phyloP scores from a whole-genome alignment of 2,329 filamentous ascomycete genomes.

The Monosporascus sp. region DNA sequence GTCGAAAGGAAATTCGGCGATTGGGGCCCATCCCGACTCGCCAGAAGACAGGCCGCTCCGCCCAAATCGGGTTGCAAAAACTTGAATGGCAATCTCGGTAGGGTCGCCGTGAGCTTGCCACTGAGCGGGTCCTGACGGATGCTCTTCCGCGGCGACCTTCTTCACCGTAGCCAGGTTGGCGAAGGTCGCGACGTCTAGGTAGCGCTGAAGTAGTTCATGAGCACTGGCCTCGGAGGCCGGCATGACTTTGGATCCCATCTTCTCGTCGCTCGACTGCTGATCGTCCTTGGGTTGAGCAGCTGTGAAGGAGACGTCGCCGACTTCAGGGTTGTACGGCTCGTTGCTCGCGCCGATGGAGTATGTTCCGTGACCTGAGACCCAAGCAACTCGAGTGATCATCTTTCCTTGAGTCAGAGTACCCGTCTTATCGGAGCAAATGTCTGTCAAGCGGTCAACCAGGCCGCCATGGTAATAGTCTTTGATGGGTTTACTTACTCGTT shows the following conservation, averaged over 20 bases:
- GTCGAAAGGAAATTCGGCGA: constrained; percentile 68
- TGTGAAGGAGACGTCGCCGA: too few relatives aligned
- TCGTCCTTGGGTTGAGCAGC: too few relatives aligned
- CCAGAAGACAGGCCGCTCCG: constrained; percentile 36
- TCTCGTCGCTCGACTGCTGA: too few relatives aligned
- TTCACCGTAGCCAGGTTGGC: constrained; percentile 3
- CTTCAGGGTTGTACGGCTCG: constrained; percentile 52
- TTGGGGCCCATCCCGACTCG: constrained; percentile 35
- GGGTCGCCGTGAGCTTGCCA: constrained; percentile 62
- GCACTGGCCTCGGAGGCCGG: too few relatives aligned
- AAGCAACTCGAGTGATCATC: constrained; percentile 60
- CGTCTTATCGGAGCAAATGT: constrained; percentile 67
- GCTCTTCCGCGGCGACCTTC: too few relatives aligned
- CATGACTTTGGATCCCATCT: too few relatives aligned
- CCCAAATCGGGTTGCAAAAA: constrained; percentile 66
- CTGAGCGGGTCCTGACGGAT: constrained; percentile 24
- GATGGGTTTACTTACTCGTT: constrained; percentile 28
- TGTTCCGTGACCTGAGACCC: constrained; percentile 49
- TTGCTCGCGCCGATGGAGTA: constrained; percentile 49
- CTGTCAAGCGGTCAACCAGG: constrained; percentile 14
- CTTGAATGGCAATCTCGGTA: constrained; percentile 69
- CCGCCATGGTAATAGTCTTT: too few relatives aligned
- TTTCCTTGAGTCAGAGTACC: constrained; percentile 62
- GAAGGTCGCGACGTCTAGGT: constrained; percentile 41
- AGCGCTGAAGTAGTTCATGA: constrained; percentile 36